Conservation (phyloP, 2,329 filamentous ascomycete genomes). For the Catunica adiposa region DNA sequence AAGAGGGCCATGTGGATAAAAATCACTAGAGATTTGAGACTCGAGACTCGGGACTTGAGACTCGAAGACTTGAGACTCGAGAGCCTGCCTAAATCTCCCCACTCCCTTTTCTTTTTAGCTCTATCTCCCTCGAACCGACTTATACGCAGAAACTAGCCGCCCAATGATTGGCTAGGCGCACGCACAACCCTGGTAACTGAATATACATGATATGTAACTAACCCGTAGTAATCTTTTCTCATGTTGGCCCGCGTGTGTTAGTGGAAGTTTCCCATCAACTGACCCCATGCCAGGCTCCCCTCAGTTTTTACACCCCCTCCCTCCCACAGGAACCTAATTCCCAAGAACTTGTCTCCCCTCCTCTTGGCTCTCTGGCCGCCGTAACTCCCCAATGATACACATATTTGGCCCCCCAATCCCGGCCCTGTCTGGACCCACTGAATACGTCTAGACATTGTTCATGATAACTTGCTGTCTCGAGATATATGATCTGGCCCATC, state of each 20-base stretch:
- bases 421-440: neutral
- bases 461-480: conserved; percentile 6
- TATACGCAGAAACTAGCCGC: neutral
- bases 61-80: too few species aligned
- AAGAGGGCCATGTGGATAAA: too few species aligned
- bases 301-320: too few species aligned
- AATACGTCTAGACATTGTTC: neutral
- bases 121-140: too few species aligned
- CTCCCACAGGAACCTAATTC: neutral
- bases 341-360: neutral
- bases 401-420: neutral
- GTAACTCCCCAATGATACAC: neutral
- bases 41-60: too few species aligned
- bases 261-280: too few species aligned
- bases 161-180: neutral
- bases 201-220: neutral
- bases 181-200: neutral
- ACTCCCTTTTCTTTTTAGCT: neutral
- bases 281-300: too few species aligned
- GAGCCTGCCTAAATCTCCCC: too few species aligned
- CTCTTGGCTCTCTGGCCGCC: neutral
- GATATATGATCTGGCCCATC: conserved; percentile 10
- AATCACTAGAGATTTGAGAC: too few species aligned
- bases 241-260: too few species aligned
- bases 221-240: neutral